Base-by-base conservation (phyloP, 352 stramenopile genomes). In the Phytophthora megakarya region DNA sequence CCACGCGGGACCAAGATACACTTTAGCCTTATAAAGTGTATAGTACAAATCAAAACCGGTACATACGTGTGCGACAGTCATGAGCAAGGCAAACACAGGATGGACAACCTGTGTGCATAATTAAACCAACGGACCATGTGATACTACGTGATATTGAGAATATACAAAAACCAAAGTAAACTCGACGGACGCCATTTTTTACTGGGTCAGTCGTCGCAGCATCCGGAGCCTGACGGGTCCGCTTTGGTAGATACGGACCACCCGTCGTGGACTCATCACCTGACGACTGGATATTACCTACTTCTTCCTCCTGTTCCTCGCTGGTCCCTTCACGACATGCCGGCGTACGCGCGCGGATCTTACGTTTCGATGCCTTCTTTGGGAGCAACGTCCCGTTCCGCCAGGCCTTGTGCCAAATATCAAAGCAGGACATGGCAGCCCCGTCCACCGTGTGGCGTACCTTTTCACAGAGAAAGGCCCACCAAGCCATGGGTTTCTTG, bases 391-490 rank as follows among this genome's bases (percentile, higher is more conserved):
- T 55, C 1, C 48, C 40, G 26, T 66, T 66, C 5, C 40, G 1
- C 30, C 58, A 60, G 5, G 18, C 43, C 25, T 49, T 30, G 40
- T 52, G 40, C 49, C 42, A 61, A 9, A 67, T 61, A 1, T 67
- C 59, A 21, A 68, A 62, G 26, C 50, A 61, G 7, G 43, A 42
- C 50, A 67, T 62, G 1, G 50, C n/a, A 18, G 15, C 32, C 13
- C 58, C 58, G 22, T 66, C 59, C 26, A 52, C 5, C n/a, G 4
- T 54, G 13, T 46, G 60, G 0, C 45, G 49, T 3, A 37, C 30
- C 39, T 67, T 67, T 4, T 61, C 58, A 19, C 49, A 61, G 10
- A 67, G 19, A 22, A 61, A 61, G 0, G 61, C 60, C 1, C 43
- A 33, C 40, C 32, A 49, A 1, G 60, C n/a, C 15, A 39, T 40